phyloP scores from a whole-genome alignment of 192 early-diverging fungal genomes.

The Umbelopsis vinacea region DNA sequence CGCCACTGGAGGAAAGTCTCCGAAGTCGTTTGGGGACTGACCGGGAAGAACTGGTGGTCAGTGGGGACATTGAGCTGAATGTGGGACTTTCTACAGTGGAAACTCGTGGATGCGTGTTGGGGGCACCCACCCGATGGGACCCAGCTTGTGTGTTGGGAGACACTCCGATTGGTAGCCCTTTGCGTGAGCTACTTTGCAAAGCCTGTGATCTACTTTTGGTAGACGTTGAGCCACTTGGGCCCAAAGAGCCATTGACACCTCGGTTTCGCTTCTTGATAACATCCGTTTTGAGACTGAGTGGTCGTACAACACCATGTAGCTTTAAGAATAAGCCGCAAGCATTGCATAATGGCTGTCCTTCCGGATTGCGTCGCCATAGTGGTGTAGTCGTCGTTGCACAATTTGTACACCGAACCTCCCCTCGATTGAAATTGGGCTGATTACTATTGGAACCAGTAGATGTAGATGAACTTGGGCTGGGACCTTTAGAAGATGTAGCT shows the following conservation, averaged over 20 bases:
- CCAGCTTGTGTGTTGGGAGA: slow-evolving; percentile 9
- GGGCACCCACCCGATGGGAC: slow-evolving; percentile 18
- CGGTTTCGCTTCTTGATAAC: slow-evolving; percentile 88
- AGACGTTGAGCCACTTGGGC: not conserved
- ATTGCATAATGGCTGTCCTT: slow-evolving; percentile 89
- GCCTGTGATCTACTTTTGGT: not conserved
- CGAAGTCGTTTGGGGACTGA: slow-evolving; percentile 5
- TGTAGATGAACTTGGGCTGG: slow-evolving; percentile 2
- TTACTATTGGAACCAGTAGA: not conserved
- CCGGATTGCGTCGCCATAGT: slow-evolving; percentile 83
- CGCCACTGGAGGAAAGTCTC: not conserved
- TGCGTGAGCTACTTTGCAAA: slow-evolving; percentile 11
- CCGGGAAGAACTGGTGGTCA: not conserved
- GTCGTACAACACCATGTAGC: slow-evolving; percentile 82
- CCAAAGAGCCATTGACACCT: slow-evolving; percentile 17
- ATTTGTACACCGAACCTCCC: slow-evolving; percentile 65
- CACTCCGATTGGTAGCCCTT: slow-evolving; percentile 13
- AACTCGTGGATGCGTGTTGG: slow-evolving; percentile 16
- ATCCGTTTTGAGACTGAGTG: slow-evolving; percentile 80
- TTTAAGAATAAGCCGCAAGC: slow-evolving; percentile 94
- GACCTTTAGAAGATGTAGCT: not conserved
- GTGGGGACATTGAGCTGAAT: not conserved
- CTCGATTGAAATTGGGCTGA: not conserved
- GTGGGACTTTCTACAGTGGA: slow-evolving; percentile 14
- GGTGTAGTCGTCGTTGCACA: slow-evolving; percentile 85